Percentiles rank a stretch among this genome's conserved stretches.
Evolutionary conservation across 768 basidiomycete species (phyloP).

Genomic region (Suillus subalutaceus): DNA sequence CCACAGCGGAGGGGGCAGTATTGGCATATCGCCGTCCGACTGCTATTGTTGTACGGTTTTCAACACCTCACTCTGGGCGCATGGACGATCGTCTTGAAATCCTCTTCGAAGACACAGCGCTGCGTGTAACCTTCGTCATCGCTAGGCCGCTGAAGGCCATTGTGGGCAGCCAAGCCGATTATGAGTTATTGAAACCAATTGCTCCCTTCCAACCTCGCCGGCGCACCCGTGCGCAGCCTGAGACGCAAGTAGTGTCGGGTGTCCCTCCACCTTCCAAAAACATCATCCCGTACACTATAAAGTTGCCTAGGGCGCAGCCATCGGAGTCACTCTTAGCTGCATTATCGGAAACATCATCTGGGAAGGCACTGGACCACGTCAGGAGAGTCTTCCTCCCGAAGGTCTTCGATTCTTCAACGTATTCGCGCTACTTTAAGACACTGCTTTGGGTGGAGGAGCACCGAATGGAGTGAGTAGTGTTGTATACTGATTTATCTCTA

Average conservation of each 20-base stretch:
- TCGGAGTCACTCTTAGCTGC: conserved; percentile 6
- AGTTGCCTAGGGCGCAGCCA: conserved; percentile 14
- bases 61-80: conserved; percentile 39
- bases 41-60: conserved; percentile 16
- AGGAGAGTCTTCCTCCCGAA: conserved; percentile 41
- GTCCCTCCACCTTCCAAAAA: conserved; percentile 19
- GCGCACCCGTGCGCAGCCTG: conserved; percentile 12
- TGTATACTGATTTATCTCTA: background rate
- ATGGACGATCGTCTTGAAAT: conserved; percentile 54
- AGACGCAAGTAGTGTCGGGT: conserved; percentile 29
- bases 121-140: conserved; percentile 46
- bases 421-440: conserved; percentile 46
- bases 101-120: conserved; percentile 41
- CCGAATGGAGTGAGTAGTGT: conserved; percentile 43
- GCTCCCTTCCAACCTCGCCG: conserved; percentile 43
- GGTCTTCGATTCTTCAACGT: conserved; percentile 39
- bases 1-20: background rate
- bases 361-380: conserved; percentile 21
- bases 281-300: conserved; percentile 16
- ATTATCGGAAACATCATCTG: conserved; percentile 12
- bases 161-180: conserved; percentile 52
- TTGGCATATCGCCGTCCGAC: conserved; percentile 12
- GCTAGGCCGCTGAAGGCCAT: conserved; percentile 47
- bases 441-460: conserved; percentile 55
- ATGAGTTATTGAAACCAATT: conserved; percentile 48